Evolutionary conservation across 1,139 yeast species (phyloP).

Genomic region (Kazachstania sp.): DNA sequence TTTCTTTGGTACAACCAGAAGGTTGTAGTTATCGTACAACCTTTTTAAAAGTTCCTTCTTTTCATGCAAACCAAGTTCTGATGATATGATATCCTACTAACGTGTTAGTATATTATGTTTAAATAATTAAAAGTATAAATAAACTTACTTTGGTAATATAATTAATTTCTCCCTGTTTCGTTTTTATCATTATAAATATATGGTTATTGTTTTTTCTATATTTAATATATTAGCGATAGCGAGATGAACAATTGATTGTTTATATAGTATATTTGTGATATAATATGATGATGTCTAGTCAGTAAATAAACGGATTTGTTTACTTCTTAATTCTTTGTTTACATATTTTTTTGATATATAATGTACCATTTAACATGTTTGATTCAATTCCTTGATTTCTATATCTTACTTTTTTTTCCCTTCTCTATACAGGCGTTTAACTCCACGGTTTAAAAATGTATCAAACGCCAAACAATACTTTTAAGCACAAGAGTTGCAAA

Average conservation of each 20-base stretch:
- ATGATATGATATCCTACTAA: constrained; percentile 1
- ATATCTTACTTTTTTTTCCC: too few relatives aligned
- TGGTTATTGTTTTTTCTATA: background rate
- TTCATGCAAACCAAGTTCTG: constrained; percentile 5
- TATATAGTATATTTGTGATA: too few relatives aligned
- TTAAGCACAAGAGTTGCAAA: background rate
- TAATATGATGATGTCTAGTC: too few relatives aligned
- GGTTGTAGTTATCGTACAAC: constrained; percentile 6
- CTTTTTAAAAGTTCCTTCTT: constrained; percentile 8
- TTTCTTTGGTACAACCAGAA: constrained; percentile 1
- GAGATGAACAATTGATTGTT: too few relatives aligned
- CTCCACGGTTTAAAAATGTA: background rate
- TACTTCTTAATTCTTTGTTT: too few relatives aligned
- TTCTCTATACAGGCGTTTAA: too few relatives aligned
- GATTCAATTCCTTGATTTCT: too few relatives aligned
- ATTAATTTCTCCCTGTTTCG: background rate
- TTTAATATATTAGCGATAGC: too few relatives aligned
- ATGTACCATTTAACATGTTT: too few relatives aligned
- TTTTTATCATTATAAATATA: background rate
- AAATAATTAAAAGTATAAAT: background rate
- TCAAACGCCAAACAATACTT: background rate
- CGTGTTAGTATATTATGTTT: background rate
- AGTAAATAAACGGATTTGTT: too few relatives aligned
- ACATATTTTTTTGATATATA: too few relatives aligned
- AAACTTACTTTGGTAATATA: background rate